Conservation (phyloP, 1,139 yeast species). For the Geotrichum klebahnii region DNA sequence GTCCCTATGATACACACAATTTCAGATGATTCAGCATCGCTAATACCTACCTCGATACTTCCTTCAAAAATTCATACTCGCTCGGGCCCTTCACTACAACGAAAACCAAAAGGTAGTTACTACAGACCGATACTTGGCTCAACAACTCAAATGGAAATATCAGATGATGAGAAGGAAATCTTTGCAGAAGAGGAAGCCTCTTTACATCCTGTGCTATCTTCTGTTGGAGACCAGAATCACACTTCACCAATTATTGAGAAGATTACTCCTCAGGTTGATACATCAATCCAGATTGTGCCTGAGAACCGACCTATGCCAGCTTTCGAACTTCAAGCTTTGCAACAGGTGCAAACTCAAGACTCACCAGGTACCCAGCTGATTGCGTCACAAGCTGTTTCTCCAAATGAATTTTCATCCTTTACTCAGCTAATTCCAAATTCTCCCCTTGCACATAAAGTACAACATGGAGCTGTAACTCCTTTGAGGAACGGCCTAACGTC, state of each 20-base stretch:
- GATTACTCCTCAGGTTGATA: too few relatives aligned
- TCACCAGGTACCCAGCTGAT: constrained; percentile 3
- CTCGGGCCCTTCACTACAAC: not conserved
- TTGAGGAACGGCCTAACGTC: not conserved
- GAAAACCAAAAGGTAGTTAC: constrained; percentile 5
- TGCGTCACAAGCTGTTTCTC: not conserved
- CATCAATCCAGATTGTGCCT: not conserved
- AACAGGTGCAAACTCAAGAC: not conserved
- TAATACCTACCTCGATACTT: too few relatives aligned
- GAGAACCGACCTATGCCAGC: not conserved
- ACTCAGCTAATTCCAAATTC: not conserved
- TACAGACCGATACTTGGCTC: not conserved
- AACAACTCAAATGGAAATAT: too few relatives aligned
- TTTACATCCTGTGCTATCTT: too few relatives aligned
- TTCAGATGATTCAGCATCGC: too few relatives aligned
- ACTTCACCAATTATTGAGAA: too few relatives aligned
- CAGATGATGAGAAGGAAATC: not conserved
- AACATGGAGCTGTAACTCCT: not conserved
- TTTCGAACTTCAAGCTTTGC: not conserved
- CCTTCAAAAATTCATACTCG: too few relatives aligned
- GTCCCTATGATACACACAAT: too few relatives aligned
- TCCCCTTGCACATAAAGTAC: not conserved
- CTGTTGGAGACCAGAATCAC: too few relatives aligned
- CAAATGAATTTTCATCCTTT: not conserved
- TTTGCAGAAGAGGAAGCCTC: too few relatives aligned